These are phyloP conservation scores for Endocalyx cinctus DNA, from an alignment of 2,329 filamentous ascomycete genomes.

Conservation along the genomic window DNA sequence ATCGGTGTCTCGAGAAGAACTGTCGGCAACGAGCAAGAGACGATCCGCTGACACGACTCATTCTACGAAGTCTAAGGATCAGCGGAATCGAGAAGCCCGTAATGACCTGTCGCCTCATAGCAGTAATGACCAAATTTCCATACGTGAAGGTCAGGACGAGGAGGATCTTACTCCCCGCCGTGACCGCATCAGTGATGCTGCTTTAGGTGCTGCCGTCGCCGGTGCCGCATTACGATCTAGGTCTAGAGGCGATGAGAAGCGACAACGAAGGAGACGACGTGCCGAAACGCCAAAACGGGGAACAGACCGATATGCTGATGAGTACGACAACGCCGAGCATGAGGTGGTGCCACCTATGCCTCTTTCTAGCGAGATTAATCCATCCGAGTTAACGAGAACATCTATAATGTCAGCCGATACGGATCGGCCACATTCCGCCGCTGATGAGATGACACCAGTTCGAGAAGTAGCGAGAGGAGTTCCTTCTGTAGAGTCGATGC, in stretches of 20 bases:
- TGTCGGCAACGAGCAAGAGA: constrained; percentile 49
- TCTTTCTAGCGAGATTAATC: constrained; percentile 77
- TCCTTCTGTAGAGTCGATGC: constrained; percentile 53
- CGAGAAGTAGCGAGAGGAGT: constrained; percentile 60
- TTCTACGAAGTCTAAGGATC: constrained; percentile 38
- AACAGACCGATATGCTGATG: constrained; percentile 41
- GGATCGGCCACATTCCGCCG: constrained; percentile 66
- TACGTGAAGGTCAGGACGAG: constrained; percentile 37
- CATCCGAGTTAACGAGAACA: constrained; percentile 81
- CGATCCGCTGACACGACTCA: constrained; percentile 49
- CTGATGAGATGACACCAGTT: constrained; percentile 56
- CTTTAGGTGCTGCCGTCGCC: constrained; percentile 40
- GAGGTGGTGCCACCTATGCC: constrained; percentile 75
- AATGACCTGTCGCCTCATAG: constrained; percentile 50
- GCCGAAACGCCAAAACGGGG: constrained; percentile 46
- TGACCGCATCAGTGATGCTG: constrained; percentile 33
- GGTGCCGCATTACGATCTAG: constrained; percentile 37
- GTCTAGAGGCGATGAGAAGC: constrained; percentile 41
- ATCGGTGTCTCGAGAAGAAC: constrained; percentile 49
- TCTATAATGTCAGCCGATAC: constrained; percentile 82
- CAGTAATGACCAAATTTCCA: constrained; percentile 42
- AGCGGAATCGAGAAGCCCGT: constrained; percentile 49
- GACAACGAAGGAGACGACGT: constrained; percentile 47
- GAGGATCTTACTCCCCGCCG: constrained; percentile 43
- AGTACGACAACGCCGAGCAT: constrained; percentile 48